Evolutionary conservation across 202 grass and related monocot genomes (phyloP), one percentile per base, ranked within the genome.

Genomic region (Digitaria exilis): DNA sequence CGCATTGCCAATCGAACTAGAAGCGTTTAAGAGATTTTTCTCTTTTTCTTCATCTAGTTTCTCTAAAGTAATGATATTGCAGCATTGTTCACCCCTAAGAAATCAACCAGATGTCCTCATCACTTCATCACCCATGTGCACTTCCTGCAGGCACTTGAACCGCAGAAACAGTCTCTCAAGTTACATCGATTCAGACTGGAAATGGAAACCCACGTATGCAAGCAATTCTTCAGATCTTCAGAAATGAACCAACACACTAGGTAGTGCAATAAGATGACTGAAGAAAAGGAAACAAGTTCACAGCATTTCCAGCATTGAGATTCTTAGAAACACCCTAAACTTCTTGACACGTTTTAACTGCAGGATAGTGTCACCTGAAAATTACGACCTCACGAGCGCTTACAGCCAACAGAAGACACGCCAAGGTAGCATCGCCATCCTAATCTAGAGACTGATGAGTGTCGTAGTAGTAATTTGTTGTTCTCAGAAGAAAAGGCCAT

Each of bases 241-340:
- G 30, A 65, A 65, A 65, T 2, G 62, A 35, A 34, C 9, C 29
- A 63, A 62, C 60, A 63, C 54, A 12, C 3, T 22, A 39, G 22
- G 24, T 44, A n/a, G 22, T 54, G 43, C 12, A 42, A 76, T 7
- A 42, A 59, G 34, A 76, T 28, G n/a, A 77, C 56, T 45, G 16
- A 34, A 34, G 32, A 34, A 65, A 25, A n/a, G n/a, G n/a, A n/a
- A 62, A 46, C 73, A 26, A 77, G 74, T 77, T 77, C 9, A 19
- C 9, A 31, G 65, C 26, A 35, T 15, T 4, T 4, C 2, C 9
- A 32, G 43, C 59, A 78, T 49, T 49, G 14, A 32, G 10, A 12
- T 1, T 34, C 7, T 4, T 4, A 9, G 7, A 48, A 15, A 11
- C 12, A 51, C 65, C 28, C 57, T 75, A 24, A 15, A 35, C 41